Evolutionary conservation across 352 stramenopile genomes (phyloP), one percentile per base, ranked within the genome.

Genomic region (Phytophthora sojae): DNA sequence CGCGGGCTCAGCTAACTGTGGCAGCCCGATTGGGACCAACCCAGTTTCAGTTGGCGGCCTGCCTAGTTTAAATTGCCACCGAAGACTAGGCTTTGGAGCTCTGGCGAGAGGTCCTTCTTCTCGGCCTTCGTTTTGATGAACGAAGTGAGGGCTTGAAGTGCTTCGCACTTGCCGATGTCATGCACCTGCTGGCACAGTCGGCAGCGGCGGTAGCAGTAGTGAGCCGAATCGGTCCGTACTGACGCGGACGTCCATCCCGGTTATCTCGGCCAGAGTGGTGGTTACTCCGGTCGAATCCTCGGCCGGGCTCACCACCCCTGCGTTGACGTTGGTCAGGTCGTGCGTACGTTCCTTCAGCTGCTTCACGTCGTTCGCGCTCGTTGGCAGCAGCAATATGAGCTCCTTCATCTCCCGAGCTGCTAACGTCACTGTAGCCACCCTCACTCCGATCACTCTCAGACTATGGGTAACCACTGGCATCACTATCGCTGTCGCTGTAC

Each of bases 1-100:
- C 21, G 55, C 35, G 7, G 57, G 57, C 42, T 63, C 57, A 19
- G 42, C 26, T 30, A 30, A 30, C 26, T 30, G 26, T 30, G 26
- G 26, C 26, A 30, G 26, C 26, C 5, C 29, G 25, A 9, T 42
- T 19, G 57, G 25, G 29, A 32, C 29, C 29, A 29, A 54, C 39
- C 57, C 44, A 50, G 57, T 55, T 63, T 47, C 57, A 59, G 54
- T 63, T 62, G 32, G 49, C 35, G 54, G 45, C 35, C 42, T 63
- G 37, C 35, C 37, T 52, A 61, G 55, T 32, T 61, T 52, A 29
- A 54, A 54, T 56, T 21, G 15, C 39, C 15, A 14, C 39, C 39
- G 15, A 47, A 47, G 15, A 47, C 39, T 47, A n/a, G 12, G 39
- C 39, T n/a, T 47, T 47, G 11, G n/a, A n/a, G n/a, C n/a, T n/a